These are phyloP conservation scores for Fagus sylvatica DNA, from an alignment of 306 rosid species.

Conservation along the genomic window DNA sequence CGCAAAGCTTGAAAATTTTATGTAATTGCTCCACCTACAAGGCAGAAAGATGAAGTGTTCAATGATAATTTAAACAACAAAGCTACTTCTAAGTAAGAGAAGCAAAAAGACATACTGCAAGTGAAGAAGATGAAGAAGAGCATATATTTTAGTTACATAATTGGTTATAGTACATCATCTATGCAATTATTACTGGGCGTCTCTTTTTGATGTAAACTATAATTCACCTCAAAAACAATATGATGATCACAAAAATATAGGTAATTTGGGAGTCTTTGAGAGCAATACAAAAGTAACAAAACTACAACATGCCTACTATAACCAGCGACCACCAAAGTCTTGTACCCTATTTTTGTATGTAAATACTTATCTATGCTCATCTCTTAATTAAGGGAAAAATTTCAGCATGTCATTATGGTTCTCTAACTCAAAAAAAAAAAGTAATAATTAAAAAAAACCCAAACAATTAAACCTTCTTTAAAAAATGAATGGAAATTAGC, in stretches of 20 bases:
- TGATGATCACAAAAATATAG: background rate
- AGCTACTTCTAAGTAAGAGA: slow-evolving; percentile 9
- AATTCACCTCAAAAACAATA: background rate
- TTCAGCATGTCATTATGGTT: background rate
- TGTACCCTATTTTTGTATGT: background rate
- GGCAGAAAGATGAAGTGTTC: slow-evolving; percentile 17
- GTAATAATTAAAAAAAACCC: too few species aligned
- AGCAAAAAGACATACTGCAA: background rate
- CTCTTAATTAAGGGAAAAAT: background rate
- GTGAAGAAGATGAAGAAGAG: background rate
- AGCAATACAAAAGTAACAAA: background rate
- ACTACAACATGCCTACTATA: background rate
- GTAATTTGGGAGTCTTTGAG: background rate
- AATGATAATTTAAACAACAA: slow-evolving; percentile 23
- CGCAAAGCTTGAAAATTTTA: slow-evolving; percentile 91
- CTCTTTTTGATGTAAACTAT: background rate
- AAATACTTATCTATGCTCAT: background rate
- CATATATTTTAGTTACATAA: background rate
- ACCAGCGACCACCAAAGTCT: background rate
- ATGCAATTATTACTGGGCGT: background rate
- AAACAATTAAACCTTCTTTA: background rate
- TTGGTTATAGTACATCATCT: background rate
- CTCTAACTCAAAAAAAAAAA: background rate
- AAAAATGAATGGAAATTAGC: background rate
- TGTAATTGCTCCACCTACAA: slow-evolving; percentile 90